Evolutionary conservation across 1,284 basidiomycete species (phyloP), one percentile per base, ranked within the genome.

Genomic region (Gymnopus androsaceus): DNA sequence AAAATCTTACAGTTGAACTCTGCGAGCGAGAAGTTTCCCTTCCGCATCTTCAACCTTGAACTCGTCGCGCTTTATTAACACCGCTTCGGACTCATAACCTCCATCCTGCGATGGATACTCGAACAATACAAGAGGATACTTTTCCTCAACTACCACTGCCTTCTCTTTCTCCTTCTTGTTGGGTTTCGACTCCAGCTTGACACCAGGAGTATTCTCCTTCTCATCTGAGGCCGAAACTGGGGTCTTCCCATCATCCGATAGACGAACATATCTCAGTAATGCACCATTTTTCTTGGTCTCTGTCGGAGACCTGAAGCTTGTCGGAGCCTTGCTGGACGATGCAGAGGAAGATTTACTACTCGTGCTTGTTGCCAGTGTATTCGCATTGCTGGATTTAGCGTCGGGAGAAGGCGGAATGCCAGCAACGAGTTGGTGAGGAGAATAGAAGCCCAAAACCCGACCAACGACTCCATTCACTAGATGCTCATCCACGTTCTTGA

Each of bases 391-490:
- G 21, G 48, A 31, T 30, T 28, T 37, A 17, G 51, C 34, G 17
- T 42, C 51, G 3, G 49, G 45, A 41, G 54, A 33, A 51, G 25
- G 25, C 5, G 30, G 12, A 27, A 19, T 17, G 4, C 54, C 54
- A 19, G 38, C 38, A 25, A 51, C 47, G 7, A 60, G 47, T 38
- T 66, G 33, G 50, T 53, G 9, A 60, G 65, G 45, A 65, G 68
- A 31, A 58, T 61, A 72, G 82, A 73, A 90, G 1, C 80, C 83
- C 12, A 85, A 65, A 5, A 92, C 79, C 30, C 73, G 76, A 4
- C 90, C 90, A 44, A 91, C 82, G 19, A 82, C 84, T 1, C 90
- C 90, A 63, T 92, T 93, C 51, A 90, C 90, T 2, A 92, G 78
- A 47, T 78, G 78, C 6, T 87, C 82, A 63, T 90, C 88, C 6